Percentiles rank a stretch among this genome's conserved stretches.
Conservation (phyloP, 768 basidiomycete genomes). For the Termitomyces sp. region DNA sequence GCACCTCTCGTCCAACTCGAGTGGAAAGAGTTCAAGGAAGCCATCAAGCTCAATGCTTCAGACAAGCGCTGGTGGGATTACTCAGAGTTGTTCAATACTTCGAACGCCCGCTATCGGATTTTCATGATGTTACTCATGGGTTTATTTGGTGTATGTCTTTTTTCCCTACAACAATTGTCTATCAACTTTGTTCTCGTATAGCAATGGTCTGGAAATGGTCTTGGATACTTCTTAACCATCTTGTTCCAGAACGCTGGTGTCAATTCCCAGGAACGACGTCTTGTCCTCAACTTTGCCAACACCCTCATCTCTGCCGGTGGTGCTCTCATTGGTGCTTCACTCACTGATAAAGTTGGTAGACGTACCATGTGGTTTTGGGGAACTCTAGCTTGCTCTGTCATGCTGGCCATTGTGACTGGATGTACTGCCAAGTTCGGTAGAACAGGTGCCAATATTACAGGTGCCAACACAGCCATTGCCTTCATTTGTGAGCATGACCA, state of each 20-base stretch:
- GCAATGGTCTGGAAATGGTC: slow-evolving; percentile 53
- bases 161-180: not conserved
- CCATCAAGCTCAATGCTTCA: slow-evolving; percentile 42
- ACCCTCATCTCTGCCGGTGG: slow-evolving; percentile 35
- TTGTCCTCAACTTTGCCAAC: slow-evolving; percentile 38
- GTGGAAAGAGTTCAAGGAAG: slow-evolving; percentile 46
- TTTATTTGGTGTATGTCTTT: slow-evolving; percentile 37
- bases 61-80: slow-evolving; percentile 60
- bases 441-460: slow-evolving; percentile 27
- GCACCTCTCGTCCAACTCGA: slow-evolving; percentile 47
- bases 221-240: slow-evolving; percentile 43
- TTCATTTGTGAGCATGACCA: slow-evolving; percentile 32
- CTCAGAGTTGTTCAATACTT: slow-evolving; percentile 40
- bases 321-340: slow-evolving; percentile 33
- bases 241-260: slow-evolving; percentile 34
- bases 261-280: slow-evolving; percentile 29
- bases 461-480: slow-evolving; percentile 38
- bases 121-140: slow-evolving; percentile 48
- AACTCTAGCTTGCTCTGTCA: slow-evolving; percentile 30
- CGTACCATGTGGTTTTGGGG: slow-evolving; percentile 45
- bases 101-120: slow-evolving; percentile 39
- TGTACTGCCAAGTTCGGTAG: slow-evolving; percentile 37
- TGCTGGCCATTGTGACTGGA: slow-evolving; percentile 35
- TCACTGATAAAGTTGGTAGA: slow-evolving; percentile 39
- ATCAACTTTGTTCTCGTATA: slow-evolving; percentile 6